phyloP scores from a whole-genome alignment of 1,284 basidiomycete genomes.

The Trametes polyzona region DNA sequence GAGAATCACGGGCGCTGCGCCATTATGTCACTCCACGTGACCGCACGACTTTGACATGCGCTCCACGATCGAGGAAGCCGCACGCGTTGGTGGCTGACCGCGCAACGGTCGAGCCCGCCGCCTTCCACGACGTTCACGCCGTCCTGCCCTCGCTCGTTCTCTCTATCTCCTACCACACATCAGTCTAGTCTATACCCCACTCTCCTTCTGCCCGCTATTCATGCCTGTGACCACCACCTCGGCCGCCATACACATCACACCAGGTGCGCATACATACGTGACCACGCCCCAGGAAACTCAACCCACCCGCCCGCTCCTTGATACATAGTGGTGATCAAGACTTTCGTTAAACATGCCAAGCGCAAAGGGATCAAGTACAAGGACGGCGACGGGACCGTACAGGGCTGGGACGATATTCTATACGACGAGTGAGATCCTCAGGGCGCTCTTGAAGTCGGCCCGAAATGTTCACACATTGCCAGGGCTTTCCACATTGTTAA shows the following conservation, averaged over 20 bases:
- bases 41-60: background rate
- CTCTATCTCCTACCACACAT: background rate
- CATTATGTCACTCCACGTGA: conserved; percentile 6
- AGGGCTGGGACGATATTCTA: conserved; percentile 61
- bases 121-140: background rate
- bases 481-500: conserved; percentile 73
- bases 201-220: background rate
- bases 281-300: background rate
- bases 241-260: conserved; percentile 57
- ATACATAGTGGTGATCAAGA: conserved; percentile 51
- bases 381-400: conserved; percentile 39
- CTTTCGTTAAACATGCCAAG: conserved; percentile 62
- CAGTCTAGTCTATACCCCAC: background rate
- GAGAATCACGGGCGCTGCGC: background rate
- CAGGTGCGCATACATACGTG: conserved; percentile 39
- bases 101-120: background rate
- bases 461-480: background rate
- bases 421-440: conserved; percentile 59
- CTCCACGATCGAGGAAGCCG: conserved; percentile 9
- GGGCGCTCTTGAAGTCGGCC: background rate
- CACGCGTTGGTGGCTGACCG: conserved; percentile 17
- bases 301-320: background rate
- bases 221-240: conserved; percentile 59
- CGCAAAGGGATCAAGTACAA: conserved; percentile 48
- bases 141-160: background rate